Base-by-base conservation (phyloP, 1,284 basidiomycete species). In the Rhodotorula sp. region DNA sequence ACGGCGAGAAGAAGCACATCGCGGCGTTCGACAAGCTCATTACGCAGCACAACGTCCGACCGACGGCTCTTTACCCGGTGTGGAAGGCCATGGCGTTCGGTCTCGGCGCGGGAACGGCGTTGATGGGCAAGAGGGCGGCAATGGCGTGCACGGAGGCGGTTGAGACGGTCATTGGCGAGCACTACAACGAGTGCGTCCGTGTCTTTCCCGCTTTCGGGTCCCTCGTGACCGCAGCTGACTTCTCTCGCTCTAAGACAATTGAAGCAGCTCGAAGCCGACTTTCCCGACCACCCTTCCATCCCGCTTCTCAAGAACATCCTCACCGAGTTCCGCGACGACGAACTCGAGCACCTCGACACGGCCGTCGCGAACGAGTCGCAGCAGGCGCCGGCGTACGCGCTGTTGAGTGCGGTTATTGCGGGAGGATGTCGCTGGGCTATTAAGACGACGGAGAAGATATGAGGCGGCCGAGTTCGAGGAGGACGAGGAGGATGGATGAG, bases 91-190 rank as follows among this genome's bases (percentile, higher is more conserved):
- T 89, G 59, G 94, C 94, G 2, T 92, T 90, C 78, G 88, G 89
- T 1, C 82, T 98, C 8, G 94, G 94, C 9, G 88, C 88, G 2
- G 85, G 84, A 0, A 96, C 94, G 0, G 94, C 92, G 1, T 80
- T 95, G 26, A 85, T 97, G 85, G 91, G 94, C 24, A 90, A 88
- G 77, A 88, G 97, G 75, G 92, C 93, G 11, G 94, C 94, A 1
- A 98, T 98, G 94, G 94, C 94, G 4, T 97, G 94, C 76, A 98
- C 94, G 0, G 94, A 98, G 80, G 94, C 94, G 0, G 94, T 98
- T 8, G 94, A 98, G 81, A 97, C 93, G 0, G 92, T 94, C 59
- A 98, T 98, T 65, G 94, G 94, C 37, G 94, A 98, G 80, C 94
- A 98, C 79, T 98, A 98, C 77, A 92, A 97, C 80, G 93, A 97